Percentiles rank a stretch among this genome's conserved stretches.
Conservation (phyloP, 2,329 filamentous ascomycete genomes). For the Dactylellina cionopaga region DNA sequence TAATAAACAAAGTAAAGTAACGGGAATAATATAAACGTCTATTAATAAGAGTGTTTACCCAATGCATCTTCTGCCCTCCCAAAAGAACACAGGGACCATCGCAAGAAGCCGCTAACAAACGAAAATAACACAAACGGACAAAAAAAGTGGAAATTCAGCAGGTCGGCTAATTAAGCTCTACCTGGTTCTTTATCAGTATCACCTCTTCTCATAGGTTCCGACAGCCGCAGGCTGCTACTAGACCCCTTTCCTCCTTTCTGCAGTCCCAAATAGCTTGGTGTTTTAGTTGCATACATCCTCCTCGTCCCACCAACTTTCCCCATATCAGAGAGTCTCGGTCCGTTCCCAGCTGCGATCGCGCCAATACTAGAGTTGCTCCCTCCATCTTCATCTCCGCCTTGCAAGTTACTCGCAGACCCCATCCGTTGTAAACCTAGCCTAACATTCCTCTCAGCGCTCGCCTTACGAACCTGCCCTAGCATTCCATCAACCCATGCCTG, state of each 20-base stretch:
- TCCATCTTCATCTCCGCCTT: conserved; percentile 31
- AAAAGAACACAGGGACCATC: conserved; percentile 24
- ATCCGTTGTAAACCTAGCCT: conserved; percentile 25
- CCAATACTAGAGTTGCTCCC: conserved; percentile 11
- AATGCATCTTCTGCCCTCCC: conserved; percentile 15
- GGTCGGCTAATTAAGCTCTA: background rate
- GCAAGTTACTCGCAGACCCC: conserved; percentile 18
- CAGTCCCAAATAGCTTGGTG: conserved; percentile 18
- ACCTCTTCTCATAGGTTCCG: conserved; percentile 14
- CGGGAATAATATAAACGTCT: conserved; percentile 3
- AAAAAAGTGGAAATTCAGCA: background rate
- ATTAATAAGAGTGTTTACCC: background rate
- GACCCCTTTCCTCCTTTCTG: conserved; percentile 29
- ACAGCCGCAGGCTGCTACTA: conserved; percentile 35
- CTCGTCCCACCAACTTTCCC: conserved; percentile 42
- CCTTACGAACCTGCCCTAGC: conserved; percentile 79
- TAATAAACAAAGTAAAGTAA: background rate
- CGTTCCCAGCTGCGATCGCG: conserved; percentile 10
- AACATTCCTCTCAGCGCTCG: conserved; percentile 67
- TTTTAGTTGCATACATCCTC: conserved; percentile 50
- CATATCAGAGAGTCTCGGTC: conserved; percentile 38
- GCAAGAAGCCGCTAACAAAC: conserved; percentile 4
- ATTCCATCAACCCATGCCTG: conserved; percentile 84
- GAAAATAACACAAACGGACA: conserved; percentile 26
- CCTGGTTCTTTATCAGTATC: conserved; percentile 3